These are phyloP conservation scores for Cucumis melo DNA, from an alignment of 306 rosid genomes.

Conservation along the genomic window DNA sequence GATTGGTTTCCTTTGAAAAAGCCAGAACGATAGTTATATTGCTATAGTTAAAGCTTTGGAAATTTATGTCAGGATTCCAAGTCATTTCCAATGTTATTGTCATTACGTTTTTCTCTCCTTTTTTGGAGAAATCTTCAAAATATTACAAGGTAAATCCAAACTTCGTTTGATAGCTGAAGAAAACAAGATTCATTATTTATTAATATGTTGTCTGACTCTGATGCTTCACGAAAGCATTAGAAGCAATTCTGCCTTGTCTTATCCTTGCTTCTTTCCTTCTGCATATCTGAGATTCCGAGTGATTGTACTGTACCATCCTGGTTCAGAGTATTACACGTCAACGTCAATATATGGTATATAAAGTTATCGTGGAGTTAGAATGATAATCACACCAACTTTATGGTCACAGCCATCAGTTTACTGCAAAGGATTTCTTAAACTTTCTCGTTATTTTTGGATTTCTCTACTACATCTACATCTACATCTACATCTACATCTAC, in stretches of 20 bases:
- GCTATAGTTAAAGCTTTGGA: neutral
- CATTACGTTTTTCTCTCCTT: neutral
- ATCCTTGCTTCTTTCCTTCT: neutral
- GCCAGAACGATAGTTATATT: neutral
- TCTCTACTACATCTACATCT: neutral
- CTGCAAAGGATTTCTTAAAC: neutral
- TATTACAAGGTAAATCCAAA: neutral
- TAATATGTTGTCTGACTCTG: neutral
- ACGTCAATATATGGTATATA: neutral
- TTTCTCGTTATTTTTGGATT: neutral
- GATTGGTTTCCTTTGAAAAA: neutral
- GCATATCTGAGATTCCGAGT: neutral
- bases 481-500: neutral
- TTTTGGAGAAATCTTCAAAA: neutral
- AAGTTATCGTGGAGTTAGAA: neutral
- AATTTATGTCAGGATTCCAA: neutral
- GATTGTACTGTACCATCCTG: neutral
- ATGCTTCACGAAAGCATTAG: neutral
- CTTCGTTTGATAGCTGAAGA: neutral
- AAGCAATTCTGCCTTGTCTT: neutral
- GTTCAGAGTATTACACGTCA: neutral
- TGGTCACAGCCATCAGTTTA: neutral
- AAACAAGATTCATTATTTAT: neutral
- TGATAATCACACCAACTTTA: neutral
- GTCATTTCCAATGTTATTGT: too few relatives aligned